Base-by-base conservation (phyloP, 768 basidiomycete genomes). In the Heimioporus sp. region DNA sequence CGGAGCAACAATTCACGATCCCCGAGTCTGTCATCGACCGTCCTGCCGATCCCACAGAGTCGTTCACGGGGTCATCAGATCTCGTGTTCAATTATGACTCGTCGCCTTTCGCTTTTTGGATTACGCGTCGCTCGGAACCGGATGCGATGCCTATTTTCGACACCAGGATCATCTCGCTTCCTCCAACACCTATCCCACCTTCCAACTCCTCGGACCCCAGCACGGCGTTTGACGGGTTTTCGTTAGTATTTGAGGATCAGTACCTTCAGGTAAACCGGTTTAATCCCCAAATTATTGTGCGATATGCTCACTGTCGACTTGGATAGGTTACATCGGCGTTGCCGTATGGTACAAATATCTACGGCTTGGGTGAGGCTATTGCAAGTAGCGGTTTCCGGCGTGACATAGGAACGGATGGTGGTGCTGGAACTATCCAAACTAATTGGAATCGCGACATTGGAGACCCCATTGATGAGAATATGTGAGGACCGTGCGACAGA, bases 91-190 rank as follows among this genome's bases (percentile, higher is more conserved):
- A 89, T 62, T 81, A 82, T 53, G 74, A 83, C 2, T 8, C 75
- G 1, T 71, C 73, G 0, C 88, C 90, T 0, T 91, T 91, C 63
- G 81, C 83, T 2, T 91, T 90, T 64, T 91, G 87, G 87, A 82
- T 91, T 55, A 87, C 86, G 2, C 80, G 87, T 40, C 80, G 82
- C 20, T 80, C 81, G 4, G 73, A 79, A 10, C 83, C 82, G 4
- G 65, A 76, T 31, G 75, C 72, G 7, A 59, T 62, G 41, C 85
- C 82, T 46, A 65, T 91, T 20, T 90, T 90, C 59, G 87, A 91
- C 60, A 90, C 88, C 1, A 78, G 88, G 38, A 64, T 77, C 10
- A 57, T 75, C 0, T 87, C 85, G 0, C 73, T 90, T 10, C 86
- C 87, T 2, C 52, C 72, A 4, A 78, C 85, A 3, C 81, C 83